Conservation (phyloP, 139 green algal species). For the Dunaliella sp. region DNA sequence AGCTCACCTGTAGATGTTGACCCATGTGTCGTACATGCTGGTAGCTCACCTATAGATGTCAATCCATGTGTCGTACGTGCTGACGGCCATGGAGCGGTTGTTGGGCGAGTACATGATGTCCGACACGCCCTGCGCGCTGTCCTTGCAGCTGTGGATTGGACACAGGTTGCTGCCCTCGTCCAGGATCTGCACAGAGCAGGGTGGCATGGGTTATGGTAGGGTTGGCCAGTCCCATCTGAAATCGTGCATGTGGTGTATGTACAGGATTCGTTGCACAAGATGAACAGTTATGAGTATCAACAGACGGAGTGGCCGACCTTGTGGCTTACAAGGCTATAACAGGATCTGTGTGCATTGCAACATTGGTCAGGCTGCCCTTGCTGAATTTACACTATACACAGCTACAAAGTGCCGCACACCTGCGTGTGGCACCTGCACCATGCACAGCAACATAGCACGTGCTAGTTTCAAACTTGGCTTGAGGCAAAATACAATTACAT, state of each 20-base stretch:
- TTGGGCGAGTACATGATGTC: conserved; percentile 70
- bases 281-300: too few species aligned
- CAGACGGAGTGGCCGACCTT: too few species aligned
- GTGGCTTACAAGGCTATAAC: too few species aligned
- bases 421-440: too few species aligned
- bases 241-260: neutral
- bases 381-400: too few species aligned
- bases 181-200: conserved; percentile 26
- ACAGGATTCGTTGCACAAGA: too few species aligned
- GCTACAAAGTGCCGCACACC: too few species aligned
- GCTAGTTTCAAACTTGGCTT: too few species aligned
- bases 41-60: conserved; percentile 59
- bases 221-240: neutral
- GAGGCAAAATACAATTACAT: too few species aligned
- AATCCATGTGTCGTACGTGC: conserved; percentile 56
- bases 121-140: conserved; percentile 50
- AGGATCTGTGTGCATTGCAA: too few species aligned
- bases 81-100: conserved; percentile 50
- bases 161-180: conserved; percentile 42
- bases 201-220: neutral
- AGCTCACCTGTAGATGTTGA: conserved; percentile 65
- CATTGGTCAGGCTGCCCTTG: too few species aligned
- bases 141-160: conserved; percentile 40
- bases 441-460: too few species aligned
- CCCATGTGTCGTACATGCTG: conserved; percentile 20